These are phyloP conservation scores for Colletotrichum navitas DNA, from an alignment of 2,329 filamentous ascomycete genomes.

Conservation along the genomic window DNA sequence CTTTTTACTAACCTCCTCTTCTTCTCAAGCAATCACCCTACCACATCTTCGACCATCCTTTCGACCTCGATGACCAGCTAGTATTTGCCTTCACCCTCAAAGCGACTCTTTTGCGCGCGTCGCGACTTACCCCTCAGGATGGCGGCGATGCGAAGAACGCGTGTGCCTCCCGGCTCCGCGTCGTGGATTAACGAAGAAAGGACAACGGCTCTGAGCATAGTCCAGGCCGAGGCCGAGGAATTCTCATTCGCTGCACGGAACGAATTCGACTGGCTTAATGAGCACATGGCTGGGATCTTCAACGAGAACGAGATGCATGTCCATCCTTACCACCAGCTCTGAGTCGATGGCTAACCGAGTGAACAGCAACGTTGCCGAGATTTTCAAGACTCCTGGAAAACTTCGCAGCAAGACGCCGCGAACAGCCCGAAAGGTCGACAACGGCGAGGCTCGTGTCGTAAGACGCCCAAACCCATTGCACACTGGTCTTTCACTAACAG, in stretches of 20 bases:
- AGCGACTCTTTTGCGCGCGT: conserved; percentile 39
- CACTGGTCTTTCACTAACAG: conserved; percentile 46
- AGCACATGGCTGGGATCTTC: conserved; percentile 97
- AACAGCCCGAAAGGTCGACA: conserved; percentile 73
- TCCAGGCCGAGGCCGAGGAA: conserved; percentile 88
- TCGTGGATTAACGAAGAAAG: conserved; percentile 91
- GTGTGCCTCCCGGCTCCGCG: conserved; percentile 80
- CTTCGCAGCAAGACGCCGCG: conserved; percentile 84
- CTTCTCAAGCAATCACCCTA: conserved; percentile 27
- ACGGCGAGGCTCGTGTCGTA: conserved; percentile 73
- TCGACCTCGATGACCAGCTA: conserved; percentile 42
- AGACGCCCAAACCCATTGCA: conserved; percentile 50
- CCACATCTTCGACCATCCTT: conserved; percentile 31
- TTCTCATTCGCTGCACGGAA: conserved; percentile 93
- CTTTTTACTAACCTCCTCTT: conserved; percentile 44
- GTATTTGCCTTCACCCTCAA: conserved; percentile 30
- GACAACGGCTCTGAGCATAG: conserved; percentile 79
- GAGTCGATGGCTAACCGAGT: conserved; percentile 4
- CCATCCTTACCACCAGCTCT: conserved; percentile 37
- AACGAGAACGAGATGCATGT: conserved; percentile 87
- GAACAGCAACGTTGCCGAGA: conserved; percentile 85
- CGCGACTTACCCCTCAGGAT: conserved; percentile 40
- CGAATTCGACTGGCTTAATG: conserved; percentile 97
- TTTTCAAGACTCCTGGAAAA: conserved; percentile 95
- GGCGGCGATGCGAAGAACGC: conserved; percentile 66